Percentiles rank a stretch among this genome's conserved stretches.
phyloP scores from a whole-genome alignment of 768 basidiomycete genomes.

The Suillus placidus region DNA sequence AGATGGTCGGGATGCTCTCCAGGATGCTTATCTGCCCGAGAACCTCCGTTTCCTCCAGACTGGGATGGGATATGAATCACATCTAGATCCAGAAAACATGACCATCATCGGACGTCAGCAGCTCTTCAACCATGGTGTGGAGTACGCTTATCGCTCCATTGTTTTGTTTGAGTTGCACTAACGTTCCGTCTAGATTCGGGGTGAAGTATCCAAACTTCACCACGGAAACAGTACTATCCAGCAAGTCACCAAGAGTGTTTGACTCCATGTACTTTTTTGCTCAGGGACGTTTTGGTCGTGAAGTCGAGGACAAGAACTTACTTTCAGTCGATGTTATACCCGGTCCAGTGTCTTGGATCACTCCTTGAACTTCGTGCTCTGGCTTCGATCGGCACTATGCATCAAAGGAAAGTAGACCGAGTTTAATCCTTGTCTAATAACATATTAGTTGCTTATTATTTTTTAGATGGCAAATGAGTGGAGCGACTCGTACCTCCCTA shows the following conservation, averaged over 20 bases:
- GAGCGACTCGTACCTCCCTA: conserved; percentile 37
- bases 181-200: conserved; percentile 18
- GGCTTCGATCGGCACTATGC: conserved; percentile 12
- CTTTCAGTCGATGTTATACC: conserved; percentile 36
- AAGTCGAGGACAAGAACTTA: conserved; percentile 30
- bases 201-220: conserved; percentile 26
- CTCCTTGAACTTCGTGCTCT: conserved; percentile 43
- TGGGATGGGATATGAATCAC: conserved; percentile 38
- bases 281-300: conserved; percentile 41
- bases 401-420: background rate
- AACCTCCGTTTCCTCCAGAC: conserved; percentile 36
- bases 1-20: conserved; percentile 25
- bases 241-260: conserved; percentile 29
- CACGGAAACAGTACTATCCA: conserved; percentile 22
- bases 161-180: background rate
- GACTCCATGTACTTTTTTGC: conserved; percentile 47
- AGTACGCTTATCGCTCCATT: conserved; percentile 24
- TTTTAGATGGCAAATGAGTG: conserved; percentile 32
- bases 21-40: conserved; percentile 33
- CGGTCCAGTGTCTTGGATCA: conserved; percentile 44
- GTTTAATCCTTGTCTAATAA: background rate
- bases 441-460: conserved; percentile 1
- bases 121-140: conserved; percentile 44
- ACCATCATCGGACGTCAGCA: conserved; percentile 40
- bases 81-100: conserved; percentile 38